Evolutionary conservation across 1,284 basidiomycete species (phyloP), one percentile per base, ranked within the genome.

Genomic region (Rhodotorula sp.): DNA sequence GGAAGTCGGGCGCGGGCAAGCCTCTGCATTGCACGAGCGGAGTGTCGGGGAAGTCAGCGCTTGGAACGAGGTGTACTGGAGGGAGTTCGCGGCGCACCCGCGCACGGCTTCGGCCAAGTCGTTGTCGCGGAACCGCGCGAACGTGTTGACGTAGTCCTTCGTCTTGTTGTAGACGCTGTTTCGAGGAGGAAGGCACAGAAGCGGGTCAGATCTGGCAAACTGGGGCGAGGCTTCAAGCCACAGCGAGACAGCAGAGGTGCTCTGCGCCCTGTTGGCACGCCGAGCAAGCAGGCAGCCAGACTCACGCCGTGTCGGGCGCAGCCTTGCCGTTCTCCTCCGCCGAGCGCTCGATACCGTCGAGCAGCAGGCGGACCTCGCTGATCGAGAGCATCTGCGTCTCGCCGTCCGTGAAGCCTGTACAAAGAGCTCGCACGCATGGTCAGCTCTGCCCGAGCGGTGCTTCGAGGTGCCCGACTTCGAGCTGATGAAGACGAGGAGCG

Each of bases 81-180:
- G n/a, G 53, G 58, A 27, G 34, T 25, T 45, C 34, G 23, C 23
- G 16, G 84, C 89, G 75, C 79, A 93, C 93, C 92, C 90, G 87
- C 93, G 90, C 70, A 93, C 92, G 64, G 91, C 90, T 78, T 89
- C 88, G 13, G 91, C 90, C 41, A 91, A 90, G 78, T 93, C 92
- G 14, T 90, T 89, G 45, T 91, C 91, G 77, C 89, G 90, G 82
- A 93, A 94, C 81, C 93, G 91, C 8, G 91, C 87, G 80, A 96
- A 96, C 14, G 89, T 91, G 80, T 90, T 90, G 73, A 95, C 92
- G 79, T 95, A 95, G 76, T 94, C 92, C 60, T 91, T 84, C 0
- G 93, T 94, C 81, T 96, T 95, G 81, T 92, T 93, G 81, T 92
- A 94, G 19, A 96, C 92, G 53, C 92, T 93, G 75, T 45, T 17